A percentile compares a stretch with the other conserved stretches of the same genome.
Conservation (phyloP, 2,329 filamentous ascomycete genomes). For the Diaporthe sp. region DNA sequence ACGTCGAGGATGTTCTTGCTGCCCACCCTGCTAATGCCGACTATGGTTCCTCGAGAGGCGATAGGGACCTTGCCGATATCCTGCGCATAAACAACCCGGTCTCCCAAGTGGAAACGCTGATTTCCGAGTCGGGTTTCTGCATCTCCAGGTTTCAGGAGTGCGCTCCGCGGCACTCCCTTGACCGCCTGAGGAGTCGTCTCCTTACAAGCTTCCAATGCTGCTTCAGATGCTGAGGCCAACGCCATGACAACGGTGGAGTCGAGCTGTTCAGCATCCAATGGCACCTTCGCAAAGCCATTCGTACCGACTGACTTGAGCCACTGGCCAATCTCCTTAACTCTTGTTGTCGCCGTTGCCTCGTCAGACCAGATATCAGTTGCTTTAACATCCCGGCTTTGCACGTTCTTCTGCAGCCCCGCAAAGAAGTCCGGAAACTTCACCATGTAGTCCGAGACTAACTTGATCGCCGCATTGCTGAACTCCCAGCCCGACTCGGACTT, state of each 20-base stretch:
- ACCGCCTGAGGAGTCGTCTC: slow-evolving; percentile 52
- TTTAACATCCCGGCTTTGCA: slow-evolving; percentile 84
- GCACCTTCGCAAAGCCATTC: slow-evolving; percentile 94
- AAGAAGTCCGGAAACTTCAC: slow-evolving; percentile 95
- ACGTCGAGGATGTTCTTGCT: slow-evolving; percentile 88
- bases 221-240: slow-evolving; percentile 83
- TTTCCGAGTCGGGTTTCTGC: slow-evolving; percentile 92
- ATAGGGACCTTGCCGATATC: slow-evolving; percentile 96
- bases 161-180: slow-evolving; percentile 86
- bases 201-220: slow-evolving; percentile 54
- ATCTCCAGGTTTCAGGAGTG: slow-evolving; percentile 92
- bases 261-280: slow-evolving; percentile 94
- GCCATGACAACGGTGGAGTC: slow-evolving; percentile 89
- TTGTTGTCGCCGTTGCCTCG: slow-evolving; percentile 77
- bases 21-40: slow-evolving; percentile 90
- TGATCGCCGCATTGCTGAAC: slow-evolving; percentile 87
- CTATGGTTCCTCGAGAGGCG: slow-evolving; percentile 90
- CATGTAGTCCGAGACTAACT: slow-evolving; percentile 90
- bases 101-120: slow-evolving; percentile 86
- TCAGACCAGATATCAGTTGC: slow-evolving; percentile 90
- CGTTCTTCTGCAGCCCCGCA: slow-evolving; percentile 86
- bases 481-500: slow-evolving; percentile 93
- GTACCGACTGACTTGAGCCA: slow-evolving; percentile 95
- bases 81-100: slow-evolving; percentile 92
- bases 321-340: slow-evolving; percentile 92